phyloP scores from a whole-genome alignment of 2,329 filamentous ascomycete genomes.

The Fusarium acutatum region DNA sequence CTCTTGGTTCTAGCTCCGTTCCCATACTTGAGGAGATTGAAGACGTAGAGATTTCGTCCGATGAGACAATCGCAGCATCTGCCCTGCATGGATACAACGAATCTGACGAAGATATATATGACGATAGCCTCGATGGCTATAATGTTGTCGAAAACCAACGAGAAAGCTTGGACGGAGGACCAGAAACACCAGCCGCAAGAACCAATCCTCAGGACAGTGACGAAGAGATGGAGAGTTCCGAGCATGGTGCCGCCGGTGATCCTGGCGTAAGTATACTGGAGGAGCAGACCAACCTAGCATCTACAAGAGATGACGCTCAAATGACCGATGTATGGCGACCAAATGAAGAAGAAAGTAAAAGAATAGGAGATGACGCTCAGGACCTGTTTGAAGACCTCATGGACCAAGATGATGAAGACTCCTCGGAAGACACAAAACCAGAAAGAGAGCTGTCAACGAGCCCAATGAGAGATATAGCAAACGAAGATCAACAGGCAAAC shows the following conservation, averaged over 20 bases:
- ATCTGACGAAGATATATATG: not conserved
- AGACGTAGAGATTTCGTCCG: not conserved
- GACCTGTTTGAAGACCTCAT: not conserved
- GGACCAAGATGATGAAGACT: not conserved
- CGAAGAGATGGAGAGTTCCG: not conserved
- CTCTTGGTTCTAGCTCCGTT: not conserved
- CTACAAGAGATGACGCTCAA: not conserved
- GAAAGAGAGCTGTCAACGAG: not conserved
- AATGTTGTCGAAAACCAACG: not conserved
- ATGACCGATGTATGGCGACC: not conserved
- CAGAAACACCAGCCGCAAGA: not conserved
- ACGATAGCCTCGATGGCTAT: not conserved
- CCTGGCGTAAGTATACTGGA: not conserved
- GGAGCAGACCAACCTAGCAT: not conserved
- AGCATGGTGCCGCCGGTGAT: not conserved
- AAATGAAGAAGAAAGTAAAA: not conserved
- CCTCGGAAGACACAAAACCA: not conserved
- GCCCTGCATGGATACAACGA: not conserved
- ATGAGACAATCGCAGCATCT: not conserved
- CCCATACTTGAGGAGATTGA: not conserved
- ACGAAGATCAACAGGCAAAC: not conserved
- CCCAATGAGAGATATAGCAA: not conserved
- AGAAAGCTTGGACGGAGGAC: not conserved
- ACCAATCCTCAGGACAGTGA: not conserved
- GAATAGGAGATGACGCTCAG: not conserved